A percentile compares a stretch with the other conserved stretches of the same genome.
These are phyloP conservation scores for Huiozyma naganishii DNA, from an alignment of 805 yeast species.

Conservation along the genomic window DNA sequence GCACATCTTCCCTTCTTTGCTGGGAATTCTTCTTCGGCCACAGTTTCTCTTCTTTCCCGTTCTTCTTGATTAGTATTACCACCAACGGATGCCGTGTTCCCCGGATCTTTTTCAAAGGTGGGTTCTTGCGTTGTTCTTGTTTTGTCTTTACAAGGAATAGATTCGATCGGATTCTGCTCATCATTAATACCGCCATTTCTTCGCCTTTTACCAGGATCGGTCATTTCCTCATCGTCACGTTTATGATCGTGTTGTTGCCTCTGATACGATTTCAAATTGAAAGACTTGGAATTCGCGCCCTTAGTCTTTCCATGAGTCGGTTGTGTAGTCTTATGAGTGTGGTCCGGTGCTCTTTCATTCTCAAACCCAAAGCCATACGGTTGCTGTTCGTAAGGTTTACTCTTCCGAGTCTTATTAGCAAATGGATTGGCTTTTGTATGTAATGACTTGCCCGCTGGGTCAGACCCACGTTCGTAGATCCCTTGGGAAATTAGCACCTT, in stretches of 20 bases:
- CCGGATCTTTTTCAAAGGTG: not conserved
- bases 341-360: not conserved
- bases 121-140: not conserved
- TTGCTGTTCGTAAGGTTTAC: constrained; percentile 24
- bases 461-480: constrained; percentile 1
- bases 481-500: constrained; percentile 10
- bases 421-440: constrained; percentile 1
- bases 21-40: not conserved
- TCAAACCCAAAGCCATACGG: constrained; percentile 27
- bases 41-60: not conserved
- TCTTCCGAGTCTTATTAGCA: constrained; percentile 6
- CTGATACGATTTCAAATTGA: constrained; percentile 21
- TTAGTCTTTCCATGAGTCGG: constrained; percentile 1
- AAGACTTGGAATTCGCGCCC: constrained; percentile 17
- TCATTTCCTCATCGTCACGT: no score
- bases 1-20: not conserved
- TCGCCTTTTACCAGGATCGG: not conserved
- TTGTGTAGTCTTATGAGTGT: not conserved
- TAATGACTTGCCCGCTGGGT: constrained; percentile 7
- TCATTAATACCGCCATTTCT: not conserved
- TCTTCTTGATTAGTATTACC: not conserved
- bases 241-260: not conserved
- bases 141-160: no score
- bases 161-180: not conserved
- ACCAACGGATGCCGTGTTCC: not conserved